A percentile compares a stretch with the other conserved stretches of the same genome.
phyloP scores from a whole-genome alignment of 108 stramenopile species.

The Fragilaria crotonensis region DNA sequence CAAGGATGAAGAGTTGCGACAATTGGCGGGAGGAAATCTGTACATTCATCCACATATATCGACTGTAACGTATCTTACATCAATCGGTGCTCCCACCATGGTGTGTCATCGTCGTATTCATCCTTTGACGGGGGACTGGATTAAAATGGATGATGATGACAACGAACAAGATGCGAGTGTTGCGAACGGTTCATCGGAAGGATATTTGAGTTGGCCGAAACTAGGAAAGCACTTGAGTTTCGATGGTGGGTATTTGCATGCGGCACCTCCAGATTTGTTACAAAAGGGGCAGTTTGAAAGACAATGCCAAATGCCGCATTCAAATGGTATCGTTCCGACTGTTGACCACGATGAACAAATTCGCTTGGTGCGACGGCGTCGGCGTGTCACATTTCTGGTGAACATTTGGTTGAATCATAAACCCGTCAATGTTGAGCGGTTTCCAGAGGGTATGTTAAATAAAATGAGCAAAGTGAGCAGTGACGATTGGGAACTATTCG shows the following conservation, averaged over 20 bases:
- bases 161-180: not conserved
- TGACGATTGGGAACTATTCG: not conserved
- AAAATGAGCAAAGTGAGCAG: slow-evolving; percentile 50
- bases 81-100: slow-evolving; percentile 63
- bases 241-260: slow-evolving; percentile 73
- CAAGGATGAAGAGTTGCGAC: slow-evolving; percentile 80
- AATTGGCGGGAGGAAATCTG: slow-evolving; percentile 51
- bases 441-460: slow-evolving; percentile 59
- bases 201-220: slow-evolving; percentile 59
- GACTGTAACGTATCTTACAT: slow-evolving; percentile 76
- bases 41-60: slow-evolving; percentile 77
- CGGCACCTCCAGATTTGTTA: slow-evolving; percentile 64
- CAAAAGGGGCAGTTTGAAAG: slow-evolving; percentile 37
- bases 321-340: not conserved
- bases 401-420: slow-evolving; percentile 89
- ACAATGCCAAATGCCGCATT: slow-evolving; percentile 20
- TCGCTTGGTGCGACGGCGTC: slow-evolving; percentile 13
- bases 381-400: slow-evolving; percentile 80
- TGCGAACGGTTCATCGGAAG: slow-evolving; percentile 5
- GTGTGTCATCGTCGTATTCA: slow-evolving; percentile 48
- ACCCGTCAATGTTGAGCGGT: slow-evolving; percentile 62
- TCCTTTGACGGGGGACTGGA: slow-evolving; percentile 47
- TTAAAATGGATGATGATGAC: not conserved
- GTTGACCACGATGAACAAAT: not conserved
- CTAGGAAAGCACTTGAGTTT: slow-evolving; percentile 74